Base-by-base conservation (phyloP, 441 rosid genomes). In the Metrosideros polymorpha region DNA sequence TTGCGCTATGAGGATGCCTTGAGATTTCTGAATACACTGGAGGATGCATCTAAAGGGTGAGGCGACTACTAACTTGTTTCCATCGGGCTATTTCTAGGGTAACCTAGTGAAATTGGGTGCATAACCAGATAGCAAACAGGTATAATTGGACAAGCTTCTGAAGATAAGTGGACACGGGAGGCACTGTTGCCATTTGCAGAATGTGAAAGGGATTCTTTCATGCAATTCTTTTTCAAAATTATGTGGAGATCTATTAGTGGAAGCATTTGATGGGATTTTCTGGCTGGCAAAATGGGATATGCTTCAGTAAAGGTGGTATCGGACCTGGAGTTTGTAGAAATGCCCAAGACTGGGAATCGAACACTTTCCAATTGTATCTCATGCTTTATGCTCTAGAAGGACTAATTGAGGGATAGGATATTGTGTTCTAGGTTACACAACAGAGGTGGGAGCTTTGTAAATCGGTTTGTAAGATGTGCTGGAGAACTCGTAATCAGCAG, bases 1-100 rank as follows among this genome's bases (percentile, higher is more conserved):
- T 87, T 97, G 92, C 96, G 93, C 56, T 94, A 94, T 87, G 88
- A 82, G 51, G 99, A 98, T 91, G 99, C 99, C 84, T 90, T 97
- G 94, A 91, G 95, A 86, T 92, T 92, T 88, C 92, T 97, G 54
- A 99, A 89, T 90, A 94, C 94, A 83, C 91, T 98, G 84, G 99
- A 97, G 90, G 97, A 94, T 84, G 99, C 98, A 63, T 87, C 99
- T 15, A 91, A 86, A 91, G 91, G 92, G 99, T 71, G 17, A 71
- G 79, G 47, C n/a, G 27, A 3, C 79, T 18, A 12, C 17, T 39
- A 39, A 71, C 79, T 71, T 71, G 3, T 39, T 71, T 71, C 15
- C 17, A 39, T 39, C 10, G 79, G 25, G 47, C 49, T 39, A 22
- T 71, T 10, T 39, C 22, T 6, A 22, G 79, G 47, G n/a, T 71